Evolutionary conservation across 768 basidiomycete genomes (phyloP).

Genomic region (Boletus reticuloceps): DNA sequence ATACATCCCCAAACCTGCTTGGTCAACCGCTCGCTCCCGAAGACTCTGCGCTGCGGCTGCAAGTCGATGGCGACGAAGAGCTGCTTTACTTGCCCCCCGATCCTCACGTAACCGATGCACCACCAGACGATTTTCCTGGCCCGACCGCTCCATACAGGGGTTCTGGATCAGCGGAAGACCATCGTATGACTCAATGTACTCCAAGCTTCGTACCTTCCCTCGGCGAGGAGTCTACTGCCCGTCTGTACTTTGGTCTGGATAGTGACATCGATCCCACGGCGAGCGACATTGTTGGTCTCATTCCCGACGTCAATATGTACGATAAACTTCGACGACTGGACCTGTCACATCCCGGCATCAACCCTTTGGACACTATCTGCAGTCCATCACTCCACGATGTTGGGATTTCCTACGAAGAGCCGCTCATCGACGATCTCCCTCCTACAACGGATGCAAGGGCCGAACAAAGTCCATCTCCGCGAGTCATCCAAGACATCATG

Average conservation of each 20-base stretch:
- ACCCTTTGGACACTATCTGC: conserved; percentile 40
- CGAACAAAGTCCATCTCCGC: conserved; percentile 24
- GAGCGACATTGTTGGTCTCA: conserved; percentile 21
- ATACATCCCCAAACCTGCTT: neutral
- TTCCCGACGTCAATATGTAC: conserved; percentile 38
- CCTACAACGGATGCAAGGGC: neutral
- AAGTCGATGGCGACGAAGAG: conserved; percentile 1
- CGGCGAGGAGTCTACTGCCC: neutral
- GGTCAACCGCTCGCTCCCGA: neutral
- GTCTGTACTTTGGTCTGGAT: conserved; percentile 4
- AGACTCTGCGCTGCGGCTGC: conserved; percentile 1
- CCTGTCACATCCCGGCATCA: conserved; percentile 28
- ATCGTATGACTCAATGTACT: neutral
- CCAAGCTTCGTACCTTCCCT: neutral
- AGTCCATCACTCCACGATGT: neutral
- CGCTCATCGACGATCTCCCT: neutral
- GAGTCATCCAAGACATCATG: conserved; percentile 32
- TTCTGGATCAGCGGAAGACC: neutral
- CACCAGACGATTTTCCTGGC: neutral
- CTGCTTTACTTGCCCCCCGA: neutral
- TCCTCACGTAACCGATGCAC: neutral
- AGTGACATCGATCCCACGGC: conserved; percentile 8
- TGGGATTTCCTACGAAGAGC: neutral
- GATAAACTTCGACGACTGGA: conserved; percentile 18
- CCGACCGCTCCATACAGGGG: neutral